Evolutionary conservation across 176 grass and related monocot species (phyloP), one percentile per base, ranked within the genome.

Genomic region (Cenchrus fungigraminus): DNA sequence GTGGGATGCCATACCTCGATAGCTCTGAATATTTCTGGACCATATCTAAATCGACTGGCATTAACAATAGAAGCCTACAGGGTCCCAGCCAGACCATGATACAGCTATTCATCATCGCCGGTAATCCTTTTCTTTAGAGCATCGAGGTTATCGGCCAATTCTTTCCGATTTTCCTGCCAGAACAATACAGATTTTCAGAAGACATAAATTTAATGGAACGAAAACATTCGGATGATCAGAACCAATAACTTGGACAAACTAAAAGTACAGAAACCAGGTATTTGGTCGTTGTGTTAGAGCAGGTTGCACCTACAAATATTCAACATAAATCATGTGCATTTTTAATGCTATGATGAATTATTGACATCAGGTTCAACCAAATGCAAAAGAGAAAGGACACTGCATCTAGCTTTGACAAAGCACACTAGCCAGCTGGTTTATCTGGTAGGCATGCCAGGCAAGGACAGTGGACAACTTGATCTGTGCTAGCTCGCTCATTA

Each of bases 111-210:
- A 25, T 71, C 64, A 12, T 77, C 1, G 25, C 94, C 94, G 76
- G 86, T 85, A 68, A 97, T 92, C 59, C 83, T 92, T 74, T 87
- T 84, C 90, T 92, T 92, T 54, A 92, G 51, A 85, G 16, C 32
- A 77, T 94, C 92, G 32, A 97, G 77, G 25, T 59, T 84, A 61
- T 53, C 80, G 47, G 47, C 83, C 56, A 97, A 13, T 83, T 97
- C 92, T 69, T 94, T 84, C 65, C 88, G 83, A 49, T 91, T 97
- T 73, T 94, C 72, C 87, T 92, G 83, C 75, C 19, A 79, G 50
- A 46, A 62, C 66, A 57, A 86, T 76, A 77, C 15, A 73, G 56
- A 5, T 42, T 53, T 8, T 64, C 20, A 72, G 22, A 28, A 68
- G 58, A 49, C 51, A 49, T 47, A 77, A 2, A 1, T 20, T 58